Conservation (phyloP, 2,329 filamentous ascomycete genomes). For the Diplodia corticola region DNA sequence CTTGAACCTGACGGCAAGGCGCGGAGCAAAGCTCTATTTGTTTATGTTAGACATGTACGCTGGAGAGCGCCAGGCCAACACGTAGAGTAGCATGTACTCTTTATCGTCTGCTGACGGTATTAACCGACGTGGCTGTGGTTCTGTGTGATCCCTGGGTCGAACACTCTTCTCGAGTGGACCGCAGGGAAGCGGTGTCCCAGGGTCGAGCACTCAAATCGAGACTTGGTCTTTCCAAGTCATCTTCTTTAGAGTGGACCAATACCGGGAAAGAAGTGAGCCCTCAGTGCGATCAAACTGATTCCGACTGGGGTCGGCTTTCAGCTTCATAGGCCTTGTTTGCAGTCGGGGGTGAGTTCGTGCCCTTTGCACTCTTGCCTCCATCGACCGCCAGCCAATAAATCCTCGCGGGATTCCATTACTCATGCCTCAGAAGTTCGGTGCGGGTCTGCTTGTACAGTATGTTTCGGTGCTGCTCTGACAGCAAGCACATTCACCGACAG, state of each 20-base stretch:
- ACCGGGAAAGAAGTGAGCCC: neutral
- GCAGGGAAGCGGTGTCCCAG: neutral
- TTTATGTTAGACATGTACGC: neutral
- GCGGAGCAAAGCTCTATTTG: constrained; percentile 14
- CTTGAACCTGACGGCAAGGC: neutral
- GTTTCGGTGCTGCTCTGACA: neutral
- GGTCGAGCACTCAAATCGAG: neutral
- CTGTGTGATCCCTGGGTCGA: neutral
- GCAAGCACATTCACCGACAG: neutral
- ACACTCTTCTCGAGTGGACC: neutral
- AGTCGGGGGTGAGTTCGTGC: neutral
- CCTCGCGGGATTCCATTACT: neutral
- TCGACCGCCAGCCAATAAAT: neutral
- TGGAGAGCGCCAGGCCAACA: no score
- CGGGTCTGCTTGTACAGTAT: neutral
- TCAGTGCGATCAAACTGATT: neutral
- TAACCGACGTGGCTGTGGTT: neutral
- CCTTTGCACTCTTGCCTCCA: neutral
- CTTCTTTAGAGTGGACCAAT: neutral
- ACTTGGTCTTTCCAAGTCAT: neutral
- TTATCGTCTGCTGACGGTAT: no score
- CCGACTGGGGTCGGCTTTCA: neutral
- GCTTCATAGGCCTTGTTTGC: neutral
- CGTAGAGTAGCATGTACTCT: no score
- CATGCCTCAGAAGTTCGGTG: neutral